Base-by-base conservation (phyloP, 768 basidiomycete species). In the Neoboletus magnificus region DNA sequence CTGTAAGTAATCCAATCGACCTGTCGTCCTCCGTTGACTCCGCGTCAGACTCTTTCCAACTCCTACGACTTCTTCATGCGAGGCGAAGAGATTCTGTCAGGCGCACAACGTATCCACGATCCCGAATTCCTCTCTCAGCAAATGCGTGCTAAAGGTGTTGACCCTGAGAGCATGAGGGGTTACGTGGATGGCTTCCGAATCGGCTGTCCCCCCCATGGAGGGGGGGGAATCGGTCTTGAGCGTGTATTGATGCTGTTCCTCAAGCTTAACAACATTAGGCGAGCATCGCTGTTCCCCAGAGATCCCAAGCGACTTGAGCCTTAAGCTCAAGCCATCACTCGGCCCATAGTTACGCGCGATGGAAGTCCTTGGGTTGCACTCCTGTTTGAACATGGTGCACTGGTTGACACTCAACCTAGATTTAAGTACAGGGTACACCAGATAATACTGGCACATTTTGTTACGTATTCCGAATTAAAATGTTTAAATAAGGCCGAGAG, bases 51-150 rank as follows among this genome's bases (percentile, higher is more conserved):
- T 9, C 78, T 97, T 39, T 98, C 97, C 48, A 98, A 98, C 74
- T 98, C 97, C 23, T 99, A 98, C 73, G 97, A 99, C 75, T 98
- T 99, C 77, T 98, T 99, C 82, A 98, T 99, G 96, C 85, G 97
- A 32, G 97, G 97, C 12, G 94, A 99, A 74, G 97, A 99, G 73
- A 98, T 99, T 66, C 80, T 98, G 39, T 98, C 96, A 4, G 97
- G 97, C 16, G 97, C 96, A 27, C 97, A 99, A 72, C 93, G 97
- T 73, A 87, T 98, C 52, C 97, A 99, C 74, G 93, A 98, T 62
- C 83, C 97, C 6, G 73, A 74, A 12, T 76, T 98, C 50, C 84
- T 98, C 58, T 78, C 77, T 50, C 82, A 91, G 74, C 84, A 90
- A 73, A 98, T 98, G 94, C 80, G 79, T 55, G 77, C 75, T 61